Evolutionary conservation across 2,329 filamentous ascomycete genomes (phyloP).

Genomic region (Trichoderma breve): DNA sequence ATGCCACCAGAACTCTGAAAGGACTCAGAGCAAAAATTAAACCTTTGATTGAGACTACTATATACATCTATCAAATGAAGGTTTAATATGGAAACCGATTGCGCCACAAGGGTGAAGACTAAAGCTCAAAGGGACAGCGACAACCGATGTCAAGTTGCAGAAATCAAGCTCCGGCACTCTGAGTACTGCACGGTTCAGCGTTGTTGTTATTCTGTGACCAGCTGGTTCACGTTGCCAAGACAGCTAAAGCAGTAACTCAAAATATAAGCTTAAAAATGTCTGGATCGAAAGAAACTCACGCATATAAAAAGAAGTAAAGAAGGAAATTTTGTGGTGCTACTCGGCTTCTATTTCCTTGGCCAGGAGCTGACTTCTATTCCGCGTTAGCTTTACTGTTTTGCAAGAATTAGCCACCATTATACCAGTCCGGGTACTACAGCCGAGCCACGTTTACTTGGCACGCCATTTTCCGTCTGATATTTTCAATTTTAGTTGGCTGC

Average conservation of each 20-base stretch:
- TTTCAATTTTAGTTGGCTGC: not conserved
- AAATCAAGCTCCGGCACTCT: not conserved
- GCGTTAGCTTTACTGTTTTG: not conserved
- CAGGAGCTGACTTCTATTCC: not conserved
- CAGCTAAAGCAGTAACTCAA: not conserved
- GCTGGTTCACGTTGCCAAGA: not conserved
- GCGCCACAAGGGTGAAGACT: not conserved
- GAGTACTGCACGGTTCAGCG: not conserved
- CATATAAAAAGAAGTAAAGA: not conserved
- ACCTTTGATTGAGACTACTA: not conserved
- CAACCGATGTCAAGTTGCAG: not conserved
- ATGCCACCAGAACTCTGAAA: not conserved
- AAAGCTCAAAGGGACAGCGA: not conserved
- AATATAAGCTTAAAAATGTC: not conserved
- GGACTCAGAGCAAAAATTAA: not conserved
- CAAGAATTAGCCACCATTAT: not conserved
- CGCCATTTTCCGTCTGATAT: too few relatives aligned
- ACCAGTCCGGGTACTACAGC: not conserved
- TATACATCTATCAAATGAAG: not conserved
- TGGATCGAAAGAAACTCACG: not conserved
- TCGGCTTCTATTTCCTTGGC: not conserved
- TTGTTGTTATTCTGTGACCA: not conserved
- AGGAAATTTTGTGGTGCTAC: not conserved
- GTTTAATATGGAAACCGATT: not conserved
- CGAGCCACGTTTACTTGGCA: not conserved